Percentiles rank a stretch among this genome's conserved stretches.
These are phyloP conservation scores for Eutrema japonicum DNA, from an alignment of 345 rosid species.

Conservation along the genomic window DNA sequence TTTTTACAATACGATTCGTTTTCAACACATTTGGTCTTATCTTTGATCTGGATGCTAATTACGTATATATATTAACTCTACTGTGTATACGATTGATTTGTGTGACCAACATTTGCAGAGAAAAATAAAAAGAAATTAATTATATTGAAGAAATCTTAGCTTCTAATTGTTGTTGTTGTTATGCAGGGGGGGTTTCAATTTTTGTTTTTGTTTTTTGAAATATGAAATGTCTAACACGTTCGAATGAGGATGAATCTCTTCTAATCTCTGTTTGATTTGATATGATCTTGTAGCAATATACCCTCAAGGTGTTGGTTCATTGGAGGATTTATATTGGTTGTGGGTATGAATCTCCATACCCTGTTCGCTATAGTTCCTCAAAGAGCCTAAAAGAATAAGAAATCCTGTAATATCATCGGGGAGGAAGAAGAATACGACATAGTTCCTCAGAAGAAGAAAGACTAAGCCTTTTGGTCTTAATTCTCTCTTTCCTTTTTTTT, in stretches of 20 bases:
- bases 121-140: not conserved
- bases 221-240: constrained; percentile 5
- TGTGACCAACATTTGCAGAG: not conserved
- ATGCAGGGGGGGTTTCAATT: constrained; percentile 23
- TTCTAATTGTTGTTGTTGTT: constrained; percentile 2
- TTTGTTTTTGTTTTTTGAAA: not conserved
- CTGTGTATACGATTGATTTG: not conserved
- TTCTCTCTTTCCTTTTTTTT: not conserved
- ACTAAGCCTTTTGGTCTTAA: not conserved
- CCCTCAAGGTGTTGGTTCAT: constrained; percentile 9
- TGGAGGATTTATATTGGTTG: constrained; percentile 12
- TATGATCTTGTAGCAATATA: constrained; percentile 31
- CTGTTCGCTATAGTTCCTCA: constrained; percentile 32
- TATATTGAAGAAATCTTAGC: not conserved
- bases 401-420: not conserved
- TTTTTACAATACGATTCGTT: constrained; percentile 12
- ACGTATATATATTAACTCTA: not conserved
- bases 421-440: not conserved
- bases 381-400: constrained; percentile 8
- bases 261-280: constrained; percentile 17
- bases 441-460: constrained; percentile 3
- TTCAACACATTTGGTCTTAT: constrained; percentile 15
- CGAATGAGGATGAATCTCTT: constrained; percentile 22
- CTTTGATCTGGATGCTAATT: constrained; percentile 14
- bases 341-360: constrained; percentile 34